These are phyloP conservation scores for Zygosaccharomyces pseudobailii DNA, from an alignment of 1,139 yeast genomes.

Conservation along the genomic window DNA sequence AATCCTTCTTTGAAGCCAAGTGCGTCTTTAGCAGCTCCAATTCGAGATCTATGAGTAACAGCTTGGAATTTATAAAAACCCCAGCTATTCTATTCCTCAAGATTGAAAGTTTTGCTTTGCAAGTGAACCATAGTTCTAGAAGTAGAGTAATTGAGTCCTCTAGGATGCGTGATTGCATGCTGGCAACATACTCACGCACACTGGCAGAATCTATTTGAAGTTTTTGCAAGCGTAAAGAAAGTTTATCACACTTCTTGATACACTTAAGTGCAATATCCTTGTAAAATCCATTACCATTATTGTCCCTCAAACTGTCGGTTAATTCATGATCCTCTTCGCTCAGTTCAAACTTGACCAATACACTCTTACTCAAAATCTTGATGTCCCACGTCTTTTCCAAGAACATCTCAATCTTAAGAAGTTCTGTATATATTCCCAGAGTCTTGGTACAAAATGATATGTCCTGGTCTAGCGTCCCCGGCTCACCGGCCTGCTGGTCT, in stretches of 20 bases:
- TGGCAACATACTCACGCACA: slow-evolving; percentile 15
- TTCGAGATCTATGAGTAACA: slow-evolving; percentile 26
- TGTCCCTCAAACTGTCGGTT: not conserved
- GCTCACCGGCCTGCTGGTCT: slow-evolving; percentile 7
- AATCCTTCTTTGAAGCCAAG: slow-evolving; percentile 10
- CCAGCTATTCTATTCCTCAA: slow-evolving; percentile 22
- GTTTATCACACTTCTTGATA: slow-evolving; percentile 24
- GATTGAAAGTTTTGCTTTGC: slow-evolving; percentile 17
- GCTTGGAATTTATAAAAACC: slow-evolving; percentile 24
- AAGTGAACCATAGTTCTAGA: slow-evolving; percentile 26
- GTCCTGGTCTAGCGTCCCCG: slow-evolving; percentile 5
- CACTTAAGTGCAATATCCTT: slow-evolving; percentile 25
- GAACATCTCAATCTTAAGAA: slow-evolving; percentile 20
- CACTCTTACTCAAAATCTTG: slow-evolving; percentile 20
- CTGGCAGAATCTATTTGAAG: slow-evolving; percentile 12
- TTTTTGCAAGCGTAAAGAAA: slow-evolving; percentile 23
- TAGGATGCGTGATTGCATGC: slow-evolving; percentile 11
- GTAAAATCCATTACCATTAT: slow-evolving; percentile 14
- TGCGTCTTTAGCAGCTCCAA: slow-evolving; percentile 13
- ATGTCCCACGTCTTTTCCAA: slow-evolving; percentile 25
- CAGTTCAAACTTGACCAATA: slow-evolving; percentile 21
- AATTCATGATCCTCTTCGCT: slow-evolving; percentile 3
- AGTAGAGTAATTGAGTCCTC: slow-evolving; percentile 23
- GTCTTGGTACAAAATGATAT: slow-evolving; percentile 5
- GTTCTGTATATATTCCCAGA: slow-evolving; percentile 17